Evolutionary conservation across 108 stramenopile genomes (phyloP).

Genomic region (Mediolabrus comicus): DNA sequence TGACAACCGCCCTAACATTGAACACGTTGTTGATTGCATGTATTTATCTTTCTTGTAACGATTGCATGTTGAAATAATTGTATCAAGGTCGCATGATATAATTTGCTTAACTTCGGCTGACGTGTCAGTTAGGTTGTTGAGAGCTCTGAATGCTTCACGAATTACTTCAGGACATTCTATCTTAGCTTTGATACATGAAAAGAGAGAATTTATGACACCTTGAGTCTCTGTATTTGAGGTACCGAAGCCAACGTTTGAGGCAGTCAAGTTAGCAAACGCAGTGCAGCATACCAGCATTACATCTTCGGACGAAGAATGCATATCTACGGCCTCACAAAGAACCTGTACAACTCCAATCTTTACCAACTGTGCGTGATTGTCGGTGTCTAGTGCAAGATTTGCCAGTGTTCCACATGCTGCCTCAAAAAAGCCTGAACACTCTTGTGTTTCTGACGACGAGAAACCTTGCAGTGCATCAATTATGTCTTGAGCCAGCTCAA

Average conservation of each 20-base stretch:
- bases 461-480: background rate
- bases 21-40: slow-evolving; percentile 11
- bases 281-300: slow-evolving; percentile 3
- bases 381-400: slow-evolving; percentile 9
- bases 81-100: slow-evolving; percentile 1
- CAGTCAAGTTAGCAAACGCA: slow-evolving; percentile 20
- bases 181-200: slow-evolving; percentile 3
- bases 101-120: background rate
- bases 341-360: slow-evolving; percentile 4
- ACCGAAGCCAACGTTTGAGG: too few relatives aligned
- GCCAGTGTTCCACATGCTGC: slow-evolving; percentile 14
- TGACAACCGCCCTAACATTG: slow-evolving; percentile 11
- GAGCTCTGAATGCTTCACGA: slow-evolving; percentile 14
- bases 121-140: slow-evolving; percentile 3
- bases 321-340: slow-evolving; percentile 7
- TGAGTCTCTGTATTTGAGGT: too few relatives aligned
- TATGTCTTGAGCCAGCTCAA: background rate
- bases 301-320: background rate
- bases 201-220: slow-evolving; percentile 2
- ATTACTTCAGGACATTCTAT: slow-evolving; percentile 7
- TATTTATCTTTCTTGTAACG: background rate
- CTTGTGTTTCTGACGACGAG: background rate
- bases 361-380: slow-evolving; percentile 4
- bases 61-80: slow-evolving; percentile 1
- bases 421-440: background rate